Percentiles rank a stretch among this genome's conserved stretches.
These are phyloP conservation scores for Blastobotrys arbuscula DNA, from an alignment of 1,139 yeast species.

Conservation along the genomic window DNA sequence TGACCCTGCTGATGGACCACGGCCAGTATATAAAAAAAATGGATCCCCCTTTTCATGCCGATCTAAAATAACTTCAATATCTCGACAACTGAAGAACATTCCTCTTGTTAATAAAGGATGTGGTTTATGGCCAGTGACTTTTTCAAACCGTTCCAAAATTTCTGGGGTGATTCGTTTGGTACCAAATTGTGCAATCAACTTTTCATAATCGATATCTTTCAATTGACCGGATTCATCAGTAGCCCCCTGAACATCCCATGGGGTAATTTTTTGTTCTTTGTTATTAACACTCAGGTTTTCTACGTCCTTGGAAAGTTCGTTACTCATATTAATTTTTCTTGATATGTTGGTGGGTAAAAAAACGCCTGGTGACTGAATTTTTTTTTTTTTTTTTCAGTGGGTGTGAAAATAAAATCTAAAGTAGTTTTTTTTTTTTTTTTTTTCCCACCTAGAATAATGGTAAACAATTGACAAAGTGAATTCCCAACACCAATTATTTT, in stretches of 20 bases:
- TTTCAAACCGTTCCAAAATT: slow-evolving; percentile 66
- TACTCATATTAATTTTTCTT: neutral
- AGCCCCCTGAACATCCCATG: slow-evolving; percentile 99
- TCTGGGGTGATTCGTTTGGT: slow-evolving; percentile 68
- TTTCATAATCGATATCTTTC: slow-evolving; percentile 86
- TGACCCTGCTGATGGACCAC: slow-evolving; percentile 94
- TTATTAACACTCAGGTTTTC: slow-evolving; percentile 2
- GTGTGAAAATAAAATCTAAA: neutral
- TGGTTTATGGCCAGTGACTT: slow-evolving; percentile 86
- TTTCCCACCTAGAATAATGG: no score
- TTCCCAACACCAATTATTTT: no score
- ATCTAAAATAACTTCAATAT: slow-evolving; percentile 71
- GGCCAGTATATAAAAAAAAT: slow-evolving; percentile 92
- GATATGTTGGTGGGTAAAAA: neutral
- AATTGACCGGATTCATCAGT: slow-evolving; percentile 80
- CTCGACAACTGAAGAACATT: slow-evolving; percentile 89
- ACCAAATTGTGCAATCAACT: slow-evolving; percentile 81
- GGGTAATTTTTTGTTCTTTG: slow-evolving; percentile 62
- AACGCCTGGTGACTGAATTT: neutral
- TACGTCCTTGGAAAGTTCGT: slow-evolving; percentile 17
- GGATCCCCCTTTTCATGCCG: slow-evolving; percentile 92
- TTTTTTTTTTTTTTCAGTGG: neutral
- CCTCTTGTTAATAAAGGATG: slow-evolving; percentile 91
- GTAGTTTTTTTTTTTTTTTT: neutral
- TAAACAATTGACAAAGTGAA: no score